Conservation (phyloP, 345 rosid species). For the Melastoma malabathricum region DNA sequence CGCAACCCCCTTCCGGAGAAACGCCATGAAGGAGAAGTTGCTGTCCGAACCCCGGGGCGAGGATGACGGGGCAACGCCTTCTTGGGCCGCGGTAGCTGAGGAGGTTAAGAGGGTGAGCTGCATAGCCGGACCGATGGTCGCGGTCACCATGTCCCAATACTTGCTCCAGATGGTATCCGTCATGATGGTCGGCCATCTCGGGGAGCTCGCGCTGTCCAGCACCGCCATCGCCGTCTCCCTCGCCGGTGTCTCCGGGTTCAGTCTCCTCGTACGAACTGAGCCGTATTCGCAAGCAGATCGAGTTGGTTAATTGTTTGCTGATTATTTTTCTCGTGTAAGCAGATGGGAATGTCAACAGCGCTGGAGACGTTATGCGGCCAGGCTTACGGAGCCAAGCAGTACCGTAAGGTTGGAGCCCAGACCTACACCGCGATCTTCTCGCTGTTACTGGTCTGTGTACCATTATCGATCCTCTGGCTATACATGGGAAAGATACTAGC, state of each 20-base stretch:
- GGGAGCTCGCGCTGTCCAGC: slow-evolving; percentile 60
- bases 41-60: too few species aligned
- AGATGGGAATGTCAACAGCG: slow-evolving; percentile 64
- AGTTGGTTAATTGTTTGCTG: too few species aligned
- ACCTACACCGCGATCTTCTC: slow-evolving; percentile 28
- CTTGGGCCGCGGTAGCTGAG: not conserved
- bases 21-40: too few species aligned
- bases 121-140: slow-evolving; percentile 34
- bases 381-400: slow-evolving; percentile 49
- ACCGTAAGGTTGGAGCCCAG: slow-evolving; percentile 21
- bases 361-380: slow-evolving; percentile 61
- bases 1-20: too few species aligned
- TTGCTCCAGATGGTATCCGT: slow-evolving; percentile 41
- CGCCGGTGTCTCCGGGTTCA: slow-evolving; percentile 59
- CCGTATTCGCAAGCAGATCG: not conserved
- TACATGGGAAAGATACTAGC: slow-evolving; percentile 27
- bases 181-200: slow-evolving; percentile 82
- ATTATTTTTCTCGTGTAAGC: not conserved
- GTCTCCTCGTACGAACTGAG: slow-evolving; percentile 42
- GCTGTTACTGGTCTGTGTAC: slow-evolving; percentile 18
- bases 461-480: slow-evolving; percentile 28
- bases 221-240: slow-evolving; percentile 69
- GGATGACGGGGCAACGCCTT: too few species aligned
- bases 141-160: slow-evolving; percentile 32
- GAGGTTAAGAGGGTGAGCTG: slow-evolving; percentile 19